Evolutionary conservation across 345 rosid species (phyloP), one percentile per base, ranked within the genome.

Genomic region (Citrus australasica): DNA sequence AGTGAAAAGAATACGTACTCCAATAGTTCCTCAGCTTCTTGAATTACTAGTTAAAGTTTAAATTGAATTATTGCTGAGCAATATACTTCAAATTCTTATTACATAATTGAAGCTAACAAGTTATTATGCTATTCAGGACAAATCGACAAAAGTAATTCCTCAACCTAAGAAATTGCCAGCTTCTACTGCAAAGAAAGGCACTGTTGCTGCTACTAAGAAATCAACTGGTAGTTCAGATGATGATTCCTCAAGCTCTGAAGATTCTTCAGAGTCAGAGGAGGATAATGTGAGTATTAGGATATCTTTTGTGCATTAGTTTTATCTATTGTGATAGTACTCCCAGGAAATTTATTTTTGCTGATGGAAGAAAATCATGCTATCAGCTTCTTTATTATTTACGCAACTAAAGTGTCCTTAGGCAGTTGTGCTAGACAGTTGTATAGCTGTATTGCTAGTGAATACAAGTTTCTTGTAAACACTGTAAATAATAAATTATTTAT

Each of bases 221-320:
- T 62, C 78, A 3, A 79, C 69, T 66, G 86, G 76, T 73, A 68
- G 80, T 70, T 82, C 82, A 0, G 82, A 82, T 53, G 76, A 24
- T 40, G 40, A 70, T 51, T 27, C 74, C 22, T 69, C 72, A 42
- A 55, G 63, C 30, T 55, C 64, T 55, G 64, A 74, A 59, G 82
- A 76, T 38, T n/a, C 53, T 46, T 56, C 62, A 1, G 67, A 80
- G 55, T 76, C 73, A 21, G 83, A 80, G 27, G 58, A 61, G 37
- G 83, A 75, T 69, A 60, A 76, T 7, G 76, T 76, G 42, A 75
- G 76, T 64, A 64, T 48, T 24, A 27, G 59, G 53, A 16, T 24
- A 55, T 24, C 55, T 10, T 22, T 30, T 24, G 46, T 68, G 1
- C 3, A 24, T n/a, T 40, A 40, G 72, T 5, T 11, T 46, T 69